Base-by-base conservation (phyloP, 768 basidiomycete species). In the Boletus coccyginus region DNA sequence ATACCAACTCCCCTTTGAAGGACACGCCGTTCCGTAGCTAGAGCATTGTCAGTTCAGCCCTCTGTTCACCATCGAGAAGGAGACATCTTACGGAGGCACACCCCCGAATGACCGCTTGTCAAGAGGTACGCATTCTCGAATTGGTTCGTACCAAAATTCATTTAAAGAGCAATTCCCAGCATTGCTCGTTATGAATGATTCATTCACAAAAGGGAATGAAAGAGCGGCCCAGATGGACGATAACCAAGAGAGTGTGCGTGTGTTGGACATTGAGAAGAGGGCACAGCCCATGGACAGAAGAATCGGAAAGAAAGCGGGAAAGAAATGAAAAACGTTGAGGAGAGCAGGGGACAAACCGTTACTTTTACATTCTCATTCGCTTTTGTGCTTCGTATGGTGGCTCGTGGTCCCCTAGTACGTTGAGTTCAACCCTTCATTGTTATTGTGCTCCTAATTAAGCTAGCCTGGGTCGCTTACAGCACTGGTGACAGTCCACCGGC, bases 141-240 rank as follows among this genome's bases (percentile, higher is more conserved):
- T 48, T 14, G 55, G 50, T 46, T 57, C 53, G 44, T 60, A 58
- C 64, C 60, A 62, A 27, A 56, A 42, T 59, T 55, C 63, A 50
- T 62, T 52, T 29, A 29, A 38, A 11, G 57, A 50, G 45, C 60
- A 65, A 61, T 47, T 57, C 19, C 54, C 52, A 43, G 57, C 39
- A 14, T 50, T 46, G 48, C 44, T 59, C 48, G 19, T 42, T 51
- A 45, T 46, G 35, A 55, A 35, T 36, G 47, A 31, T 19, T 60
- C 59, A 33, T 61, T 52, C 19, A 50, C 50, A 1, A 43, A 33
- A 38, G 31, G 53, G 48, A 61, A 47, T 38, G 59, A 60, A 59
- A 59, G 46, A 31, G 31, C 32, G 29, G 21, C 39, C 58, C 48
- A 55, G 36, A 52, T 38, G 53, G 29, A 24, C 6, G 27, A 50